A percentile compares a stretch with the other conserved stretches of the same genome.
phyloP scores from a whole-genome alignment of 2,329 filamentous ascomycete species.

The Albophoma yamanashiensis region DNA sequence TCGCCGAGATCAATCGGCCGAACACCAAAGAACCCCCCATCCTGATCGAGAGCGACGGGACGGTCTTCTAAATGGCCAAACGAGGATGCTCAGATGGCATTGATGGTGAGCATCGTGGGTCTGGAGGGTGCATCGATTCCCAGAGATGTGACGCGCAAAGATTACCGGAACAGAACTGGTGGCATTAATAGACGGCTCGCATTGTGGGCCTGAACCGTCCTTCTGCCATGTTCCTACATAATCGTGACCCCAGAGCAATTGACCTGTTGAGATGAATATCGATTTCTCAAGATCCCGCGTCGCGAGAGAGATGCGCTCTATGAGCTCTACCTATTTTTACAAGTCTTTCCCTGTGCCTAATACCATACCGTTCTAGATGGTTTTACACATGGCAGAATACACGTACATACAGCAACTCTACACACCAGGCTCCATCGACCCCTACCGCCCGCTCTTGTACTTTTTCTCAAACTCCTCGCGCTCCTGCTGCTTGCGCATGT shows the following conservation, averaged over 20 bases:
- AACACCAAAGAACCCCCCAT: conserved; percentile 97
- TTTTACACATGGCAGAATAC: conserved; percentile 6
- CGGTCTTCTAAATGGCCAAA: conserved; percentile 62
- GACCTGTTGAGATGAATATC: background rate
- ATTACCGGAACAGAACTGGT: background rate
- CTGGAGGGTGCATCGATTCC: background rate
- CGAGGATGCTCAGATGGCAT: background rate
- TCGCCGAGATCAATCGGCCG: conserved; percentile 88
- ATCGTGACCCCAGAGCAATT: background rate
- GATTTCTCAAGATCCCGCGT: background rate
- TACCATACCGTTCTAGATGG: conserved; percentile 1
- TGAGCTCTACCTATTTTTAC: background rate
- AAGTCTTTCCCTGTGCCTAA: background rate
- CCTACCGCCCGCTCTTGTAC: conserved; percentile 21
- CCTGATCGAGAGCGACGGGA: conserved; percentile 91
- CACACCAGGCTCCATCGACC: background rate
- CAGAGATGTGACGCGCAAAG: background rate
- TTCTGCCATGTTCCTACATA: background rate
- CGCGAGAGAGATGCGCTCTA: background rate
- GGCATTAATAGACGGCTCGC: background rate
- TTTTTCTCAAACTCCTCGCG: conserved; percentile 28
- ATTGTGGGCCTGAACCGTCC: background rate
- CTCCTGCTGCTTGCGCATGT: conserved; percentile 22
- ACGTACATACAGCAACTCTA: background rate
- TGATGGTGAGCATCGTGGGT: background rate